These are phyloP conservation scores for Entelexis paramagnoliae DNA, from an alignment of 1,139 yeast species.

Conservation along the genomic window DNA sequence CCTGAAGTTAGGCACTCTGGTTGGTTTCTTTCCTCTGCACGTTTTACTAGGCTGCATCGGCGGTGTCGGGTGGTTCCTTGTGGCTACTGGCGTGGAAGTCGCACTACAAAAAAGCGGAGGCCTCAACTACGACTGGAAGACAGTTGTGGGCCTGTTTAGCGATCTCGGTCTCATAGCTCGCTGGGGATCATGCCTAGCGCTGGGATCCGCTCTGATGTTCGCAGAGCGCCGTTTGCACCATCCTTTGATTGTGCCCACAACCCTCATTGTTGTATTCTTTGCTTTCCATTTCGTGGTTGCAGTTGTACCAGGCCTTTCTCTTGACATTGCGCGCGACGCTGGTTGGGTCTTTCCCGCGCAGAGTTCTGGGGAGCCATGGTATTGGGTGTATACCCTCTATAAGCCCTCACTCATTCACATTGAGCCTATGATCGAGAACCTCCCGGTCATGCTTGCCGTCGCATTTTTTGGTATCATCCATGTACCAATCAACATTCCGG, in stretches of 20 bases:
- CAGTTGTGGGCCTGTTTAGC: slow-evolving; percentile 37
- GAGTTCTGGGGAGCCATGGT: slow-evolving; percentile 59
- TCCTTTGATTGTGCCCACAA: slow-evolving; percentile 70
- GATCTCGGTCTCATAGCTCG: slow-evolving; percentile 40
- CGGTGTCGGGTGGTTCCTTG: slow-evolving; percentile 89
- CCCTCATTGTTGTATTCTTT: slow-evolving; percentile 60
- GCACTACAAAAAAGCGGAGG: slow-evolving; percentile 64
- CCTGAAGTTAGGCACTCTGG: slow-evolving; percentile 68
- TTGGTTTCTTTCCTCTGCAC: slow-evolving; percentile 93
- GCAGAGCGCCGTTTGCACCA: slow-evolving; percentile 58
- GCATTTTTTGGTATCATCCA: slow-evolving; percentile 92
- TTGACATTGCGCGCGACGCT: slow-evolving; percentile 48
- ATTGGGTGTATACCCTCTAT: slow-evolving; percentile 64
- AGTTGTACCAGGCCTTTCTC: slow-evolving; percentile 53
- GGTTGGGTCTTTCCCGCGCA: slow-evolving; percentile 85
- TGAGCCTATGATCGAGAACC: slow-evolving; percentile 52
- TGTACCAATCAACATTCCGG: slow-evolving; percentile 96
- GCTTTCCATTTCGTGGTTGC: slow-evolving; percentile 59
- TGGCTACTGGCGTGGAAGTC: slow-evolving; percentile 86
- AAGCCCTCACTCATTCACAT: slow-evolving; percentile 63
- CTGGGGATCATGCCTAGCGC: slow-evolving; percentile 60
- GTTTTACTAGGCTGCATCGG: slow-evolving; percentile 95
- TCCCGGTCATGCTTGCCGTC: slow-evolving; percentile 90
- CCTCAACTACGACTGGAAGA: slow-evolving; percentile 49
- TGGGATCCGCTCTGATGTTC: slow-evolving; percentile 50